phyloP scores from a whole-genome alignment of 139 green algal genomes.

The Volvox reticuliferus region DNA sequence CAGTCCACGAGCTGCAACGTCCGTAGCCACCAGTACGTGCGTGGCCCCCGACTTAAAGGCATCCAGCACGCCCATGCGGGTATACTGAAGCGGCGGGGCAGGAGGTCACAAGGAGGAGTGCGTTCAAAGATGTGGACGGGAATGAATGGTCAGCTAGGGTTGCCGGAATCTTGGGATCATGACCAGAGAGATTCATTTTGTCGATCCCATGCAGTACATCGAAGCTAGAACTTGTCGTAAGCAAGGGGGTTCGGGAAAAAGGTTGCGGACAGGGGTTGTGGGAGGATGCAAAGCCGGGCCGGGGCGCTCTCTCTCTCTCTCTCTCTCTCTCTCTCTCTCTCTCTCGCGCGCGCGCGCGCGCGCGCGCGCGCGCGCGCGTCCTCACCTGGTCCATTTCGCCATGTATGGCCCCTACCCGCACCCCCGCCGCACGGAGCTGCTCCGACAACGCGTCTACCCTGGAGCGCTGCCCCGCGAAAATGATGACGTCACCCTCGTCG shows the following conservation, averaged over 20 bases:
- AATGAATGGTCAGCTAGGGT: too few species aligned
- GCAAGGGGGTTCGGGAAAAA: too few species aligned
- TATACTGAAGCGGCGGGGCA: slow-evolving; percentile 66
- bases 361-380: too few species aligned
- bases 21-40: slow-evolving; percentile 95
- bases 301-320: too few species aligned
- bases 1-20: slow-evolving; percentile 96
- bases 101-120: not conserved
- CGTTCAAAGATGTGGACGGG: slow-evolving; percentile 52
- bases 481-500: slow-evolving; percentile 92
- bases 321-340: too few species aligned
- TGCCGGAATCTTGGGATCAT: too few species aligned
- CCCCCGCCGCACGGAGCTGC: slow-evolving; percentile 62
- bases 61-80: slow-evolving; percentile 82
- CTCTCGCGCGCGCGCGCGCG: too few species aligned
- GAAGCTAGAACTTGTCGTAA: too few species aligned
- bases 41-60: slow-evolving; percentile 89
- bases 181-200: too few species aligned
- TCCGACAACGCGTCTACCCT: slow-evolving; percentile 85
- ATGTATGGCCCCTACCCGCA: slow-evolving; percentile 87
- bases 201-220: too few species aligned
- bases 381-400: slow-evolving; percentile 94
- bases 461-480: slow-evolving; percentile 88
- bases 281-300: too few species aligned
- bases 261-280: too few species aligned